Conservation (phyloP, 176 grass and related monocot species). For the Carex kokanica region DNA sequence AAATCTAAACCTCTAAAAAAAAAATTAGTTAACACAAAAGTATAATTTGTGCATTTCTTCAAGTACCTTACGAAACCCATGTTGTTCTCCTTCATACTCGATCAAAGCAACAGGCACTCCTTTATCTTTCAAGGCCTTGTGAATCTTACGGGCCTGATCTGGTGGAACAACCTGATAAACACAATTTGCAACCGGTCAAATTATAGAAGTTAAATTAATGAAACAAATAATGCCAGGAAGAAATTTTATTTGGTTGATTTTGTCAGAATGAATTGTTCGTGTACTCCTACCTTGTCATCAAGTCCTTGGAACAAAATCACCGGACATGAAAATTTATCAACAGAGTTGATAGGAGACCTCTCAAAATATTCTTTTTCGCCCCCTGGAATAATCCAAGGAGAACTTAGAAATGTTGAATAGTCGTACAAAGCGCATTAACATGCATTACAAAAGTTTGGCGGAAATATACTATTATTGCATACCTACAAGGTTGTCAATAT, state of each 20-base stretch:
- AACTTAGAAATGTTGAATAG: conserved; percentile 19
- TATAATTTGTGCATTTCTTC: neutral
- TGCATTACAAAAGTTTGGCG: neutral
- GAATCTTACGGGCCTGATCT: conserved; percentile 71
- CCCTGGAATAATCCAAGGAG: conserved; percentile 37
- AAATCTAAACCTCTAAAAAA: conserved; percentile 7
- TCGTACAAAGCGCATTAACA: neutral
- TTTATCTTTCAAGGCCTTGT: conserved; percentile 76
- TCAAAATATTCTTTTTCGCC: conserved; percentile 57
- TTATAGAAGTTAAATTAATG: neutral
- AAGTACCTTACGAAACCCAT: conserved; percentile 79
- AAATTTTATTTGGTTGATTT: neutral
- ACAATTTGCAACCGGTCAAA: neutral
- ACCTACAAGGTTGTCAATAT: conserved; percentile 84
- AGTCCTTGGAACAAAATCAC: conserved; percentile 94
- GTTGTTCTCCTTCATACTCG: conserved; percentile 94
- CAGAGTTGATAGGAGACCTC: conserved; percentile 81
- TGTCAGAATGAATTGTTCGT: neutral
- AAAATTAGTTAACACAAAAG: neutral
- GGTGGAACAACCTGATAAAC: conserved; percentile 64
- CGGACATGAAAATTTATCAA: conserved; percentile 81
- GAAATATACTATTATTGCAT: conserved; percentile 26
- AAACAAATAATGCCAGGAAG: neutral
- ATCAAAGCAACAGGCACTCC: conserved; percentile 90
- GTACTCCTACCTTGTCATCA: conserved; percentile 75